Base-by-base conservation (phyloP, 2,329 filamentous ascomycete genomes). In the Pseudophaeomoniella oleicola region DNA sequence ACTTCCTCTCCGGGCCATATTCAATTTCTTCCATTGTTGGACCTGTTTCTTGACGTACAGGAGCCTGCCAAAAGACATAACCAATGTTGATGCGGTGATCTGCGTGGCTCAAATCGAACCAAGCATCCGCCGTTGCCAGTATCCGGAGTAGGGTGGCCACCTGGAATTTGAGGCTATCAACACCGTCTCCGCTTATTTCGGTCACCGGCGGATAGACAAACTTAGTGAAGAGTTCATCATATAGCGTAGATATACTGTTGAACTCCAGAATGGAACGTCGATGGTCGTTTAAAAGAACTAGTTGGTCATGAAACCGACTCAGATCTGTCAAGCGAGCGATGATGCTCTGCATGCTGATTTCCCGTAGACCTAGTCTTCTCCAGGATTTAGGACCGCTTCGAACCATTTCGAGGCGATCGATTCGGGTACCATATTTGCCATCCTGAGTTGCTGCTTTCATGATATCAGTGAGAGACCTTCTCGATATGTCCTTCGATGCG, bases 81-180 rank as follows among this genome's bases (percentile, higher is more conserved):
- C 64, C 64, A 2, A 58, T 53, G 5, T 59, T 53, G n/a, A 64
- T 50, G 11, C 64, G 57, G 55, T 61, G 62, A 37, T 66, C 62
- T 0, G 58, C 55, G 3, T 58, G 40, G 42, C 62, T 64, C 40
- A 68, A 63, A 40, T 69, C 57, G 10, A 62, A 44, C 65, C 65
- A 69, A 3, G 63, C 56, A 4, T 58, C 60, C 1, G 55, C 54
- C 2, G 57, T 56, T 3, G 54, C 51, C n/a, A 68, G 45, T 0
- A 63, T 57, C 14, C 55, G 52, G 12, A 58, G 55, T 14, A 69
- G 39, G 3, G 62, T 58, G 34, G 57, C 58, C 37, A 68, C 64
- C 43, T 68, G 64, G 4, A 53, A 54, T 42, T 62, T 59, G 19
- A 67, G 42, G n/a, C 50, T 59, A 33, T 50, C 44, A 2, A 47